phyloP scores from a whole-genome alignment of 2,329 filamentous ascomycete species.

The Mariannaea sp. region DNA sequence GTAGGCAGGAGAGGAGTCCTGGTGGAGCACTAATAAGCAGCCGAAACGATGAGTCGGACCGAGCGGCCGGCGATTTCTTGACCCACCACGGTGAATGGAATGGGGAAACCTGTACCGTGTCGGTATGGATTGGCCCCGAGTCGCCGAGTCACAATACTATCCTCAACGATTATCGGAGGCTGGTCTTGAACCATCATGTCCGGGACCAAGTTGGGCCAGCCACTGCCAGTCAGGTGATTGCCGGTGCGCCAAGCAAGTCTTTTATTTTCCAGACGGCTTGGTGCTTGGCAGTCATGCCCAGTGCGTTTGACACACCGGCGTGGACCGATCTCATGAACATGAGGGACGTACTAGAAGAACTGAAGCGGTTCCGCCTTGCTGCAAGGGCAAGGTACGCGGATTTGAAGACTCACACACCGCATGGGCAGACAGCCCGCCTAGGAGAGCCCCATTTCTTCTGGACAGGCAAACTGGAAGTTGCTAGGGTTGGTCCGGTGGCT shows the following conservation, averaged over 20 bases:
- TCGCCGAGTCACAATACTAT: constrained; percentile 42
- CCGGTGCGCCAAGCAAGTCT: constrained; percentile 52
- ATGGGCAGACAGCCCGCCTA: constrained; percentile 14
- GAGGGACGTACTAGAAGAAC: constrained; percentile 49
- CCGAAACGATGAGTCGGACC: constrained; percentile 10
- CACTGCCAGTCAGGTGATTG: constrained; percentile 54
- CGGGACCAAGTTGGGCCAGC: constrained; percentile 50
- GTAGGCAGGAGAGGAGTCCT: constrained; percentile 12
- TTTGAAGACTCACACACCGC: constrained; percentile 16
- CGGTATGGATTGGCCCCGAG: constrained; percentile 55
- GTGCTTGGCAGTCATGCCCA: constrained; percentile 53
- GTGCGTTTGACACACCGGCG: constrained; percentile 36
- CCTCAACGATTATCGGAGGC: constrained; percentile 54
- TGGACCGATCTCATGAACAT: constrained; percentile 43
- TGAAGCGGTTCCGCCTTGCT: constrained; percentile 47
- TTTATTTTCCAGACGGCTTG: constrained; percentile 59
- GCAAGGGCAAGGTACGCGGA: constrained; percentile 39
- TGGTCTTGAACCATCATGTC: constrained; percentile 46
- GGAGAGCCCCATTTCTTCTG: constrained; percentile 44
- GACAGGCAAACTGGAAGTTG: constrained; percentile 45
- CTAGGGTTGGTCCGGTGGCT: constrained; percentile 22
- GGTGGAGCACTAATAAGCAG: not conserved
- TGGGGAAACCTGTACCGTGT: constrained; percentile 30
- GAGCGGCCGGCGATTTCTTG: constrained; percentile 32
- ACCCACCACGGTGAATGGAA: constrained; percentile 35